A percentile compares a stretch with the other conserved stretches of the same genome.
Evolutionary conservation across 768 basidiomycete genomes (phyloP).

Genomic region (Mycena rosella): DNA sequence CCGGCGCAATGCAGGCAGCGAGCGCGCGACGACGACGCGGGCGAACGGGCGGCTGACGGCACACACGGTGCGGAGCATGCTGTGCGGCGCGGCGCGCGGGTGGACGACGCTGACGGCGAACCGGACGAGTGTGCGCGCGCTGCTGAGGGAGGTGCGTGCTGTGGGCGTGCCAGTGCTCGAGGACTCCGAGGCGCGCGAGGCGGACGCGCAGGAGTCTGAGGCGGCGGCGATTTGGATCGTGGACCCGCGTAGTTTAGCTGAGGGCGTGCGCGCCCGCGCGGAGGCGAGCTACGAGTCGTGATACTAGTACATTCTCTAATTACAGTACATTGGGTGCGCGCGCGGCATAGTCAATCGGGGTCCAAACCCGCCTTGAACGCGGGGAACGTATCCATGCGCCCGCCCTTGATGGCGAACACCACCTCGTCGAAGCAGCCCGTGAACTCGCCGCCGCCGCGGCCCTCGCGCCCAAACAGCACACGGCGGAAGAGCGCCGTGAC

Average conservation of each 20-base stretch:
- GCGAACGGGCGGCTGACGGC: constrained; percentile 73
- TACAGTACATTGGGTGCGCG: not conserved
- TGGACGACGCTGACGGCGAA: constrained; percentile 95
- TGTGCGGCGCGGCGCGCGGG: constrained; percentile 73
- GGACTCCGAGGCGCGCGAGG: constrained; percentile 33
- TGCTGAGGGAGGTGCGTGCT: constrained; percentile 75
- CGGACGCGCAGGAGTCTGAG: constrained; percentile 23
- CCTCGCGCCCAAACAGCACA: constrained; percentile 35
- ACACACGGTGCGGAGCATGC: constrained; percentile 83
- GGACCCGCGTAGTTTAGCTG: constrained; percentile 85
- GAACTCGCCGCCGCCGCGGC: constrained; percentile 37
- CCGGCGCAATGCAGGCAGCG: constrained; percentile 54
- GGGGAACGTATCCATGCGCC: constrained; percentile 40
- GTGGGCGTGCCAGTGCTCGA: constrained; percentile 48
- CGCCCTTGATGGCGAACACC: constrained; percentile 38
- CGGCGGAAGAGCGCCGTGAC: constrained; percentile 37
- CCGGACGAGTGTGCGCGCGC: constrained; percentile 77
- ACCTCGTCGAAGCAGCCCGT: constrained; percentile 38
- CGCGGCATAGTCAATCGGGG: not conserved
- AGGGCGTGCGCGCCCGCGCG: constrained; percentile 57
- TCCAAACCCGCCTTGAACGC: constrained; percentile 21
- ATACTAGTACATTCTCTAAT: not conserved
- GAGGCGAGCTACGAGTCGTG: too few relatives aligned
- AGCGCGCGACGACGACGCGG: constrained; percentile 65
- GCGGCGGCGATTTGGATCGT: constrained; percentile 76